Percentiles rank a stretch among this genome's conserved stretches.
Evolutionary conservation across 2,329 filamentous ascomycete genomes (phyloP).

Genomic region (Trichoderma koningii): DNA sequence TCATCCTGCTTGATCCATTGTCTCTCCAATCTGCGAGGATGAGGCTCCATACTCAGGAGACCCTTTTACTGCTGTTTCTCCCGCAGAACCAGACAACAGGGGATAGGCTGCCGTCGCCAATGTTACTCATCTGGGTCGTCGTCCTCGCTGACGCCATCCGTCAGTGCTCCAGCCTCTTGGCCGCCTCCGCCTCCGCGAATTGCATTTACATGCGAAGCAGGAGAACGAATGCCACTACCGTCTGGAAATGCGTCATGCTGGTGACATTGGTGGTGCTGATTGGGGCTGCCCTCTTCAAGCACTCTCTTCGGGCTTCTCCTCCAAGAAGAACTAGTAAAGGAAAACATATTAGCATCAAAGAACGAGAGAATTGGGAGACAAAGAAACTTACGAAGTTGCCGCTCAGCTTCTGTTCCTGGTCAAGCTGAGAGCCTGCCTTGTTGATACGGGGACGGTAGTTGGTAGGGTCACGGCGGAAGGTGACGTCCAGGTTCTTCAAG

Average conservation of each 20-base stretch:
- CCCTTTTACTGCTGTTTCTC: conserved; percentile 27
- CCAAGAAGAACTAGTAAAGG: conserved; percentile 79
- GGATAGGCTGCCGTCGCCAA: conserved; percentile 63
- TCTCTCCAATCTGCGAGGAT: conserved; percentile 56
- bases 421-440: conserved; percentile 92
- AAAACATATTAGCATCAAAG: conserved; percentile 30
- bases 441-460: conserved; percentile 98
- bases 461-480: conserved; percentile 95
- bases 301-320: conserved; percentile 64
- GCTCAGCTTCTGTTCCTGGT: conserved; percentile 91
- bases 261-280: conserved; percentile 38
- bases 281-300: conserved; percentile 58
- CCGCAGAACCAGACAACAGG: conserved; percentile 65
- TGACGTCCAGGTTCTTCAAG: conserved; percentile 94
- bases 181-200: conserved; percentile 37
- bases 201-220: conserved; percentile 36
- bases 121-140: conserved; percentile 65
- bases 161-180: conserved; percentile 43
- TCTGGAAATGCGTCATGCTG: conserved; percentile 42
- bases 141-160: conserved; percentile 61
- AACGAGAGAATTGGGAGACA: background rate
- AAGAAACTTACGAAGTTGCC: conserved; percentile 81
- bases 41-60: background rate
- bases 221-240: conserved; percentile 57
- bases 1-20: conserved; percentile 64